Conservation (phyloP, 2,329 filamentous ascomycete species). For the Xenosphaeropsis pyriputrescens region DNA sequence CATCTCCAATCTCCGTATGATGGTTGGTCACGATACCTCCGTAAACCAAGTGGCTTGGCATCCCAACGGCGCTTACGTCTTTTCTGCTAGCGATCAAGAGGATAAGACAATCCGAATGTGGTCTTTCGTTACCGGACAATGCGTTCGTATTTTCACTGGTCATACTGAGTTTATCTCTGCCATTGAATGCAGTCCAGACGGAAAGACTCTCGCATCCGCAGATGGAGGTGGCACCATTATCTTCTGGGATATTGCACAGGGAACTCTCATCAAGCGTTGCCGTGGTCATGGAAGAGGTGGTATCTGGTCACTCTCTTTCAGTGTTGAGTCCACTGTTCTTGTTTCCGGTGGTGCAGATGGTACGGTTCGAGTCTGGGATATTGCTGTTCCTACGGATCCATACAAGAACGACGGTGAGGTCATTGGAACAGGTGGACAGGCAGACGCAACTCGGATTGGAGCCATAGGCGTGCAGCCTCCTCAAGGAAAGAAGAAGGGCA, state of each 20-base stretch:
- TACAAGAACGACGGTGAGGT: conserved; percentile 32
- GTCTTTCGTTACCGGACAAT: conserved; percentile 76
- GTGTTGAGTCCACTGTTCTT: conserved; percentile 79
- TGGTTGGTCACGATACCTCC: conserved; percentile 84
- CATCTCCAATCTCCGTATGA: conserved; percentile 73
- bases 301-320: conserved; percentile 88
- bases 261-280: conserved; percentile 78
- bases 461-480: conserved; percentile 18
- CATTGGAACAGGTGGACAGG: conserved; percentile 24
- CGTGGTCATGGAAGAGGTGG: conserved; percentile 87
- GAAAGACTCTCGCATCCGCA: conserved; percentile 80
- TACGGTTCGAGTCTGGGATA: conserved; percentile 90
- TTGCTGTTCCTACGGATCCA: conserved; percentile 55
- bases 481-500: conserved; percentile 58
- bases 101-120: conserved; percentile 96
- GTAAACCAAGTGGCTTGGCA: conserved; percentile 93
- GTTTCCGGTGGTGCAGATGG: conserved; percentile 85
- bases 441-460: conserved; percentile 35
- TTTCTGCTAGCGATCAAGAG: conserved; percentile 73
- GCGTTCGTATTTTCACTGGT: conserved; percentile 82
- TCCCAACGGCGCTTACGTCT: conserved; percentile 84
- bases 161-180: conserved; percentile 80
- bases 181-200: conserved; percentile 73
- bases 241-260: conserved; percentile 86
- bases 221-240: conserved; percentile 83